phyloP scores from a whole-genome alignment of 257 asterid species.

The Primulina huaijiensis region DNA sequence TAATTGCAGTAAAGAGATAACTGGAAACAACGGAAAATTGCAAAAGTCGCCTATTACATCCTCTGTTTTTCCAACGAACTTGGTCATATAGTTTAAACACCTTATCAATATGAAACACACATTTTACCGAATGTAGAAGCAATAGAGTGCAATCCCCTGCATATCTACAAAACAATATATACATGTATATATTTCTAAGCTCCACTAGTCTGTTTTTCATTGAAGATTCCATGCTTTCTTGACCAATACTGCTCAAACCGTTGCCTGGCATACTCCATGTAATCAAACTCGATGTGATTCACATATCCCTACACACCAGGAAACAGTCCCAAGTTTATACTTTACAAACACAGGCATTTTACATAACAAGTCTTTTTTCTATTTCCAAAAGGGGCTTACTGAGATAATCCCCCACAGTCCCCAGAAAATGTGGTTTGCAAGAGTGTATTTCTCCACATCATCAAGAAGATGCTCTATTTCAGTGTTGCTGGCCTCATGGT shows the following conservation, averaged over 20 bases:
- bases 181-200: not conserved
- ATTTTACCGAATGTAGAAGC: not conserved
- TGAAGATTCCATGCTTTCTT: constrained; percentile 44
- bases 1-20: not conserved
- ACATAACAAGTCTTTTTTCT: not conserved
- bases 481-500: not conserved
- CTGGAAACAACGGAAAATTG: no score
- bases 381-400: constrained; percentile 37
- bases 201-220: constrained; percentile 11
- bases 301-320: constrained; percentile 54
- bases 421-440: constrained; percentile 92
- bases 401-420: constrained; percentile 97
- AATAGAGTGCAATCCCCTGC: not conserved
- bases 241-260: constrained; percentile 78
- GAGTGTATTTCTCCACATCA: constrained; percentile 65
- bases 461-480: constrained; percentile 44
- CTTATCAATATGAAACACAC: not conserved
- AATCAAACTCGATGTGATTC: constrained; percentile 76
- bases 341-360: not conserved
- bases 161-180: not conserved
- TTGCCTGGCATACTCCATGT: constrained; percentile 80
- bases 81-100: not conserved
- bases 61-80: no score
- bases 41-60: no score
- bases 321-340: not conserved